These are phyloP conservation scores for Coemansia sp. DNA, from an alignment of 192 early-diverging fungal species.

Conservation along the genomic window DNA sequence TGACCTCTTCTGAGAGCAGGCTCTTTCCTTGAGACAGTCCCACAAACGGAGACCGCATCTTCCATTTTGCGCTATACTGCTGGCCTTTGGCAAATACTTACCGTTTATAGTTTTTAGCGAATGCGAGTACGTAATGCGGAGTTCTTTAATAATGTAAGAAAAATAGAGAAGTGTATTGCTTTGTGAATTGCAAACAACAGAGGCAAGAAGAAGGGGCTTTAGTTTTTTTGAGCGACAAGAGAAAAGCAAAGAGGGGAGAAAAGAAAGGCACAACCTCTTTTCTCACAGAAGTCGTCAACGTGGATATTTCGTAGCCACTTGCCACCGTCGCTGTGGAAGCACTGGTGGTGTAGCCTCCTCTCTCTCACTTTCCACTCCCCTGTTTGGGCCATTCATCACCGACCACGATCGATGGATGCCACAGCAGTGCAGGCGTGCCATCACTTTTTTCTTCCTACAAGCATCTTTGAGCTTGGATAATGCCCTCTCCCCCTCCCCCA, in stretches of 20 bases:
- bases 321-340: no score
- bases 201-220: neutral
- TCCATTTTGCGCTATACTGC: neutral
- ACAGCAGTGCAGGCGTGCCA: no score
- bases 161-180: neutral
- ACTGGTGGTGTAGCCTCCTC: no score
- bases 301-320: neutral
- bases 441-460: no score
- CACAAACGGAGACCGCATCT: neutral
- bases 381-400: no score
- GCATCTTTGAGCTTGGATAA: no score
- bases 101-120: neutral
- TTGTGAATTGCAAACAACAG: neutral
- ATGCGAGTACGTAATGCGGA: neutral
- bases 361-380: no score
- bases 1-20: no score
- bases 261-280: neutral
- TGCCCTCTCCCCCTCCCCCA: no score
- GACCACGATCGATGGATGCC: no score
- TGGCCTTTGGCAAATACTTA: neutral
- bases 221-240: neutral
- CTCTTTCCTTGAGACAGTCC: neutral
- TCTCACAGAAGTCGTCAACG: neutral
- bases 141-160: neutral
- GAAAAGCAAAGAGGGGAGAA: neutral